These are phyloP conservation scores for Myrica gale DNA, from an alignment of 306 rosid species.

Conservation along the genomic window DNA sequence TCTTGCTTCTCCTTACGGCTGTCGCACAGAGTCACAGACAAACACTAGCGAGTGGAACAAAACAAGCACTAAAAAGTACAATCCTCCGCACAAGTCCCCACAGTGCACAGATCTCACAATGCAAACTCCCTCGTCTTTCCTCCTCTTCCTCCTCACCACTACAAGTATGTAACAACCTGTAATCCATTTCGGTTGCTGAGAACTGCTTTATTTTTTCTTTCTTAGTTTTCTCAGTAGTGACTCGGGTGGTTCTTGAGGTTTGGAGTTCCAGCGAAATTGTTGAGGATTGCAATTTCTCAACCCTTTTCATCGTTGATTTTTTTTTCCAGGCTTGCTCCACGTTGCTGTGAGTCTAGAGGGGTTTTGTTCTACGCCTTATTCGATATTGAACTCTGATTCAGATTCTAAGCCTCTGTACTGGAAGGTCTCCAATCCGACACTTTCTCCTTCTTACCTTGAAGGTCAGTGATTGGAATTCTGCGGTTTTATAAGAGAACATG, in stretches of 20 bases:
- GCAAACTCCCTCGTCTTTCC: conserved; percentile 11
- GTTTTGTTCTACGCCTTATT: conserved; percentile 68
- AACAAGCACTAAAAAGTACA: background rate
- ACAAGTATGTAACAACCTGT: conserved; percentile 21
- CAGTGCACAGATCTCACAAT: conserved; percentile 19
- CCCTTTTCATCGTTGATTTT: background rate
- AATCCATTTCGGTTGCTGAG: conserved; percentile 12
- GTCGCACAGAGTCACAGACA: background rate
- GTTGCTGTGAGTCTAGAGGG: conserved; percentile 49
- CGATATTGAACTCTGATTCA: conserved; percentile 35
- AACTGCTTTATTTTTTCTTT: conserved; percentile 6
- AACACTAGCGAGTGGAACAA: background rate
- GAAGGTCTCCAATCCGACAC: conserved; percentile 63
- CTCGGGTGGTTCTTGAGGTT: too few species aligned
- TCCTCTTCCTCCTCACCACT: conserved; percentile 25
- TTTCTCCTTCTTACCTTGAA: conserved; percentile 74
- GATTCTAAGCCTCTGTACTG: conserved; percentile 56
- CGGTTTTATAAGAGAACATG: background rate
- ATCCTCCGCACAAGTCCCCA: background rate
- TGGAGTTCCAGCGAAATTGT: too few species aligned
- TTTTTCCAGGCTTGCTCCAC: conserved; percentile 51
- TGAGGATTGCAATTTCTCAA: too few species aligned
- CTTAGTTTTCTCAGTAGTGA: background rate
- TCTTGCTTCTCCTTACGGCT: background rate
- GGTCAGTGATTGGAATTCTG: conserved; percentile 39